phyloP scores from a whole-genome alignment of 768 basidiomycete species.

The Psilocybe cyanescens region DNA sequence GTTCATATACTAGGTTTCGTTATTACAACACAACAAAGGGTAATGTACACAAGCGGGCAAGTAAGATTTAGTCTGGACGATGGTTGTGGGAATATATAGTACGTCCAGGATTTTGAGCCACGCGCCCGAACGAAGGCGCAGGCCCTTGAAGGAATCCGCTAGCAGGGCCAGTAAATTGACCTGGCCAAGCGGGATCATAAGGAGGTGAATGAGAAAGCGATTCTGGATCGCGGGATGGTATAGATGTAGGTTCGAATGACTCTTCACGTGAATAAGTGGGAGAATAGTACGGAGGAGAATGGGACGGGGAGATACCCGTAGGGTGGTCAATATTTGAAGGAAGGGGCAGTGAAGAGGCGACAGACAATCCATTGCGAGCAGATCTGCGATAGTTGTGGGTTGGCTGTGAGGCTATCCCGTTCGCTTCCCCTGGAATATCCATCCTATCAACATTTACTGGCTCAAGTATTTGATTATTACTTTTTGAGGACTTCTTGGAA shows the following conservation, averaged over 20 bases:
- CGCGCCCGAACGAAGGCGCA: constrained; percentile 41
- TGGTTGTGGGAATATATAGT: constrained; percentile 65
- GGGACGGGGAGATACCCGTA: constrained; percentile 13
- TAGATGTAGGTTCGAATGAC: constrained; percentile 27
- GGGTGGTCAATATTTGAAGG: constrained; percentile 26
- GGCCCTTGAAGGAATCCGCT: constrained; percentile 54
- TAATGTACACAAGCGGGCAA: constrained; percentile 7
- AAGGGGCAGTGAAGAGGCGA: constrained; percentile 18
- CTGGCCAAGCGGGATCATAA: constrained; percentile 31
- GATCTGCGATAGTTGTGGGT: constrained; percentile 18
- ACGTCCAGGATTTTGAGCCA: constrained; percentile 55
- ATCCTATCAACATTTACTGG: constrained; percentile 3
- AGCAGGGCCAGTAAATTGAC: constrained; percentile 49
- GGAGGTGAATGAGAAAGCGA: constrained; percentile 29
- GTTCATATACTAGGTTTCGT: constrained; percentile 1
- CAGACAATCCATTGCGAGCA: constrained; percentile 20
- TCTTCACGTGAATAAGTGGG: constrained; percentile 20
- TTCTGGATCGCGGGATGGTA: constrained; percentile 26
- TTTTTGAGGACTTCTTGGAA: constrained; percentile 13
- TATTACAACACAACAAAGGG: constrained; percentile 6
- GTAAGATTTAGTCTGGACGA: constrained; percentile 31
- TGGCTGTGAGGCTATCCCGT: not conserved
- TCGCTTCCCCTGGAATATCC: not conserved
- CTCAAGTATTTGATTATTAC: not conserved
- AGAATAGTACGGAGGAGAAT: constrained; percentile 18